These are phyloP conservation scores for Casaregolazyma lundiana DNA, from an alignment of 1,139 yeast species.

Conservation along the genomic window DNA sequence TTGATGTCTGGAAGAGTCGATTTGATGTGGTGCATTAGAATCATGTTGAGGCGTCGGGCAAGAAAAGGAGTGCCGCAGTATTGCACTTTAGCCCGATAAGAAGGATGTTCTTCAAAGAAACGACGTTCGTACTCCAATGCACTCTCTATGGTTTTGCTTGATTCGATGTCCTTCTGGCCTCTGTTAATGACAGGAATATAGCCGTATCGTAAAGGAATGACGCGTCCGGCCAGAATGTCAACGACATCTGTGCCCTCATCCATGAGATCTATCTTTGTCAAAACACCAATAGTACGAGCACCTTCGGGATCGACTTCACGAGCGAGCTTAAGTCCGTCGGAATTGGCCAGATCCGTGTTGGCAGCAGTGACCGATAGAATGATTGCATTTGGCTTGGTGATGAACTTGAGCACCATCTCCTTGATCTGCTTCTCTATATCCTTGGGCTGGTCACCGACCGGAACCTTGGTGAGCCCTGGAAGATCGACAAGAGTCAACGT, in stretches of 20 bases:
- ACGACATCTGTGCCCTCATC: conserved; percentile 97
- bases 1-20: conserved; percentile 95
- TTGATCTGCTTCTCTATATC: conserved; percentile 93
- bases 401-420: conserved; percentile 91
- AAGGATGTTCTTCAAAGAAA: conserved; percentile 85
- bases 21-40: conserved; percentile 87
- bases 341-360: conserved; percentile 94
- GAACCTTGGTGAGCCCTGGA: conserved; percentile 98
- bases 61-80: conserved; percentile 95
- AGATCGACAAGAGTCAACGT: conserved; percentile 96
- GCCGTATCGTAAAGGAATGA: conserved; percentile 92
- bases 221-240: conserved; percentile 94
- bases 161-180: conserved; percentile 94
- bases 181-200: conserved; percentile 97
- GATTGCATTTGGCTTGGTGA: conserved; percentile 94
- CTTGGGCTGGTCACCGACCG: conserved; percentile 98
- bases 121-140: conserved; percentile 78
- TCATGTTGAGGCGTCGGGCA: conserved; percentile 88
- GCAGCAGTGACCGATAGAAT: conserved; percentile 95
- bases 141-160: conserved; percentile 76
- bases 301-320: conserved; percentile 99
- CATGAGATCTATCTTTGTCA: conserved; percentile 96
- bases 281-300: conserved; percentile 90
- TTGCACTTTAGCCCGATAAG: conserved; percentile 89
- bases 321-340: conserved; percentile 94